Percentiles rank a stretch among this genome's conserved stretches.
These are phyloP conservation scores for Coemansia sp. DNA, from an alignment of 192 early-diverging fungal genomes.

Conservation along the genomic window DNA sequence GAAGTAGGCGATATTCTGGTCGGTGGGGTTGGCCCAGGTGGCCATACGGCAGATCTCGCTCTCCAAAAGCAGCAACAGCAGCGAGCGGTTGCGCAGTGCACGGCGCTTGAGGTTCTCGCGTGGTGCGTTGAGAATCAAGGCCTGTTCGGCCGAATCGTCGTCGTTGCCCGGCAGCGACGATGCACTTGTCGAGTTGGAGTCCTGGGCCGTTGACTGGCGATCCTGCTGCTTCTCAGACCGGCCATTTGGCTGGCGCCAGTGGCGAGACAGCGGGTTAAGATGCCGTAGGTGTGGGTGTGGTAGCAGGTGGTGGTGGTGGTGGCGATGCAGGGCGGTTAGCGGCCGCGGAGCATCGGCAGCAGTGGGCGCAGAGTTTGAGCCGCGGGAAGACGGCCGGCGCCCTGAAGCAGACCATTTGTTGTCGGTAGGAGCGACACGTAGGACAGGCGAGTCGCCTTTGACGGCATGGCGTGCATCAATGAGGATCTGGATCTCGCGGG, in stretches of 20 bases:
- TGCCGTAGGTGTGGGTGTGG: slow-evolving; percentile 16
- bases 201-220: background rate
- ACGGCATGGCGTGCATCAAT: slow-evolving; percentile 59
- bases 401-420: slow-evolving; percentile 7
- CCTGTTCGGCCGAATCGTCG: background rate
- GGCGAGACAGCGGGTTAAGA: slow-evolving; percentile 16
- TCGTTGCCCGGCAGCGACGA: slow-evolving; percentile 22
- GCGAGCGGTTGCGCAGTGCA: slow-evolving; percentile 19
- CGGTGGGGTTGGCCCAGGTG: slow-evolving; percentile 79
- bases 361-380: background rate
- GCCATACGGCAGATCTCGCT: slow-evolving; percentile 79
- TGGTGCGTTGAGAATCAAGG: slow-evolving; percentile 21
- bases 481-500: slow-evolving; percentile 60
- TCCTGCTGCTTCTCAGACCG: background rate
- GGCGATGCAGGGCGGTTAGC: background rate
- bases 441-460: slow-evolving; percentile 55
- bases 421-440: slow-evolving; percentile 12
- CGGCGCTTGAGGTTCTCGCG: slow-evolving; percentile 36
- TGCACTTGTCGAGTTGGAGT: slow-evolving; percentile 17
- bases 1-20: slow-evolving; percentile 27
- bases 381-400: background rate
- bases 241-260: slow-evolving; percentile 6
- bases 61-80: slow-evolving; percentile 81
- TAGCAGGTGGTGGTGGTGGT: slow-evolving; percentile 3
- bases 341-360: slow-evolving; percentile 2